Base-by-base conservation (phyloP, 495 filamentous ascomycete genomes). In the Penicillium robsamsonii region DNA sequence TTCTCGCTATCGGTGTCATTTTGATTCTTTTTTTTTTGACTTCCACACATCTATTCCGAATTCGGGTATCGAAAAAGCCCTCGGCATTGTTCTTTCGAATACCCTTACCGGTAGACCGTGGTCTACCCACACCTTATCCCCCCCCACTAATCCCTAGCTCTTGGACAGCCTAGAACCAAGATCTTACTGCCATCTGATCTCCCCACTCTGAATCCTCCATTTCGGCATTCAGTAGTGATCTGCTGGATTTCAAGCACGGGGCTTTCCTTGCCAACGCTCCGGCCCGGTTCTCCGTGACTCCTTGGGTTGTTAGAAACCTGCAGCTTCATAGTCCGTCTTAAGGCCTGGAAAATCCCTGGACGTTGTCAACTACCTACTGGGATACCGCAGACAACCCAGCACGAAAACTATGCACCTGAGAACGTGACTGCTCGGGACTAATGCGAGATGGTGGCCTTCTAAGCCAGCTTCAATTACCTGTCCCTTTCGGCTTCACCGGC, bases 311-410 rank as follows among this genome's bases (percentile, higher is more conserved):
- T 46, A 37, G 40, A 52, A 30, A 24, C 31, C 29, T 65, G 54
- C 56, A 42, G 51, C 42, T 57, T 30, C 27, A 41, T 29, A 31
- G 20, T 53, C 50, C 22, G 52, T 54, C 46, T 22, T 51, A 15
- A 35, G 47, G 13, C 44, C 20, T 44, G 29, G 17, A 40, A 49
- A 47, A 33, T 43, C 40, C 48, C 46, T 64, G 55, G 42, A 68
- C 62, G 51, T 61, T 57, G 49, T 48, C 62, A 61, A 56, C 59
- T 53, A 60, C 62, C 59, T 53, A 60, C 62, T 70, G 56, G 62
- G 62, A 70, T 68, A 63, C 57, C 58, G 67, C 67, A 69, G 66
- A 62, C 56, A 63, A 59, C 67, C 63, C 66, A 67, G 66, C 55
- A 72, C 71, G 62, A 59, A 60, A 56, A 63, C 66, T 51, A 64